These are phyloP conservation scores for Ballota nigra DNA, from an alignment of 257 asterid genomes.

Conservation along the genomic window DNA sequence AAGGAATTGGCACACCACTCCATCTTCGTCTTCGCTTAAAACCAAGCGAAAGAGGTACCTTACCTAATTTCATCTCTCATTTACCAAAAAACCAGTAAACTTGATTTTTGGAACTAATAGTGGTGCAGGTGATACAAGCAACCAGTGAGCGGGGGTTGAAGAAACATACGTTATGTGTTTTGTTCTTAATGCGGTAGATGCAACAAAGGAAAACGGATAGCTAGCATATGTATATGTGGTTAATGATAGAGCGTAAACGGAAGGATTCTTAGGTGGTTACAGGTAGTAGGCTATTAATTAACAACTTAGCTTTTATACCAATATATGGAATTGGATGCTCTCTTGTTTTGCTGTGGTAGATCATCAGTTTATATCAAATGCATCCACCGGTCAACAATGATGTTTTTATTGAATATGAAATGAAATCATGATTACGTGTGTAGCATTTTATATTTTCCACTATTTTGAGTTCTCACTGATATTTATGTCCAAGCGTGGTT, in stretches of 20 bases:
- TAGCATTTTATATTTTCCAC: too few species aligned
- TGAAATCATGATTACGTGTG: too few species aligned
- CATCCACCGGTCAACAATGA: too few species aligned
- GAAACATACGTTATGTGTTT: background rate
- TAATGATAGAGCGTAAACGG: background rate
- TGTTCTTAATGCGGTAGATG: background rate
- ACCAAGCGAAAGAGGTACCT: slow-evolving; percentile 48
- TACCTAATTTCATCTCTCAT: background rate
- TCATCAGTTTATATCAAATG: background rate
- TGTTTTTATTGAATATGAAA: too few species aligned
- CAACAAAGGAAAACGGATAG: background rate
- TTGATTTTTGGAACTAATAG: slow-evolving; percentile 24
- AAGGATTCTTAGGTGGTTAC: background rate
- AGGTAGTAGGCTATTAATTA: background rate
- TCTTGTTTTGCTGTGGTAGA: background rate
- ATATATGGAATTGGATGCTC: background rate
- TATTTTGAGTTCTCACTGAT: too few species aligned
- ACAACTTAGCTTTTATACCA: background rate
- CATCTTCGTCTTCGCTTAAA: slow-evolving; percentile 39
- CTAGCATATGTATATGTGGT: background rate
- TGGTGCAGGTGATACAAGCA: slow-evolving; percentile 42
- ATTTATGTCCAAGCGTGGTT: too few species aligned
- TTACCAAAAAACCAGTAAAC: background rate
- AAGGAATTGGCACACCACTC: slow-evolving; percentile 51
- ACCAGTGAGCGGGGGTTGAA: slow-evolving; percentile 15